Base-by-base conservation (phyloP, 140 eudicot genomes). In the Cichorium intybus region DNA sequence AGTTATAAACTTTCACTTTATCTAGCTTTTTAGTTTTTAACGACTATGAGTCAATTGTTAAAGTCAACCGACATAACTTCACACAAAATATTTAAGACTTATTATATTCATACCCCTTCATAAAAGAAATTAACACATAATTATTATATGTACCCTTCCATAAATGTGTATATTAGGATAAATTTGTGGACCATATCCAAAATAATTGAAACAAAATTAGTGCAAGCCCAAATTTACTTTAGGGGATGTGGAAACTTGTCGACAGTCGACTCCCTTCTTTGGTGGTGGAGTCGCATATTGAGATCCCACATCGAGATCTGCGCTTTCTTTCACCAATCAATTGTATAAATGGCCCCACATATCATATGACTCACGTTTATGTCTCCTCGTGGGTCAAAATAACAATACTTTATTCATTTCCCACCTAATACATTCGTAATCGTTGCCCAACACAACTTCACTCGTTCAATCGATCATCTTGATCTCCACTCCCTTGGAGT, bases 391-490 rank as follows among this genome's bases (percentile, higher is more conserved):
- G 66, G 33, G 17, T 9, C 61, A 33, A 10, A 29, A 29, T 22
- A 22, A 15, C 10, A 28, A 35, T 43, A 3, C 33, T 28, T 2
- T 6, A 18, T 7, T 7, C 20, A 14, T 48, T 49, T 29, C 43
- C 24, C 26, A 31, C 49, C 49, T 43, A 43, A 43, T 43, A 43
- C 49, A 4, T 3, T 43, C 49, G 7, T 43, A 4, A 4, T 43
- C 49, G 7, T 43, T 7, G 49, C 49, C 14, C 6, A 15, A 39
- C n/a, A 43, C 7, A 3, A 14, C 18, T 31, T 6, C 7, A 7
- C 37, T 31, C 37, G 8, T 50, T 56, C 48, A 57, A 69, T 56
- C 67, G 49, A 69, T 27, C 50, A 69, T 47, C 49, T 27, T 58
- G 10, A 22, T 52, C 59, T 31, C 12, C 39, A 8, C 26, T 8